A percentile compares a stretch with the other conserved stretches of the same genome.
These are phyloP conservation scores for Saccharomycopsis crataegensis DNA, from an alignment of 1,139 yeast species.

Conservation along the genomic window DNA sequence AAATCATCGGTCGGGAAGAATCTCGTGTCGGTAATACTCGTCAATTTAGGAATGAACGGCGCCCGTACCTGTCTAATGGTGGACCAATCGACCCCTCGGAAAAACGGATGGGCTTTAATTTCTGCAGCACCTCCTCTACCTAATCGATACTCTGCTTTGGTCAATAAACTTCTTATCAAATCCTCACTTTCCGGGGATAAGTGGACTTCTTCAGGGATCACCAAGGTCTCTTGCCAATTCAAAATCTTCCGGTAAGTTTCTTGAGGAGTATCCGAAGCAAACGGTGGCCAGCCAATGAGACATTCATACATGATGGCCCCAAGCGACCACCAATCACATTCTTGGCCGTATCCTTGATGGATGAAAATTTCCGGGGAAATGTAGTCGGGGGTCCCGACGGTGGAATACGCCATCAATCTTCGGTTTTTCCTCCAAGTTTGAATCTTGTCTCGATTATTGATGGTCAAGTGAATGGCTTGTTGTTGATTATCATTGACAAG, in stretches of 20 bases:
- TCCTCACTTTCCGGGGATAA: conserved; percentile 92
- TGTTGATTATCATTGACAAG: conserved; percentile 37
- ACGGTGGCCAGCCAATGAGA: conserved; percentile 98
- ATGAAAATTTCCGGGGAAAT: conserved; percentile 97
- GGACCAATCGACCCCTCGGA: conserved; percentile 96
- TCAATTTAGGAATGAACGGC: conserved; percentile 81
- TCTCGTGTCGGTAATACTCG: conserved; percentile 90
- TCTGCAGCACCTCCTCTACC: conserved; percentile 91
- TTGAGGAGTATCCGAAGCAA: conserved; percentile 98
- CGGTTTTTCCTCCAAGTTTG: conserved; percentile 98
- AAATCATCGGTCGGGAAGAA: conserved; percentile 98
- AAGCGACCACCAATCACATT: conserved; percentile 99
- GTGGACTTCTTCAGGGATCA: conserved; percentile 94
- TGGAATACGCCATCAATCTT: conserved; percentile 94
- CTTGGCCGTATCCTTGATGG: conserved; percentile 98
- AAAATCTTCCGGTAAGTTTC: conserved; percentile 93
- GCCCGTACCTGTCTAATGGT: conserved; percentile 89
- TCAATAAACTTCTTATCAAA: conserved; percentile 72
- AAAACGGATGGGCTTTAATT: conserved; percentile 86
- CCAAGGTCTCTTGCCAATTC: conserved; percentile 90
- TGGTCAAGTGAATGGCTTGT: conserved; percentile 78
- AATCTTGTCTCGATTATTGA: conserved; percentile 94
- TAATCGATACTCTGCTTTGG: conserved; percentile 76
- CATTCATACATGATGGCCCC: conserved; percentile 99
- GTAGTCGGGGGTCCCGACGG: conserved; percentile 98